Conservation (phyloP, 495 filamentous ascomycete genomes). For the Penicillium pancosmium region DNA sequence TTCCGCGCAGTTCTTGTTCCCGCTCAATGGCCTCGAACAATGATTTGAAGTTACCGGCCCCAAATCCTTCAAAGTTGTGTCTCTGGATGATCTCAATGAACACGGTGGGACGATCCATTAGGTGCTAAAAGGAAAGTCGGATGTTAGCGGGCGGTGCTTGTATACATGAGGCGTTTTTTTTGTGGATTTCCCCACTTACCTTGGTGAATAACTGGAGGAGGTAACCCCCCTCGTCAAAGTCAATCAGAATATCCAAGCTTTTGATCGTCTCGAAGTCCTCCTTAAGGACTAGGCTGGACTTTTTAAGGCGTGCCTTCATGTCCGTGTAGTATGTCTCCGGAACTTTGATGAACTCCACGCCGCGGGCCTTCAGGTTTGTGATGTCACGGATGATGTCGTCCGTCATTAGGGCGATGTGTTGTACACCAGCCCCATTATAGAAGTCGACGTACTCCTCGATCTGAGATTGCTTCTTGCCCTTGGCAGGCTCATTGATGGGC, state of each 20-base stretch:
- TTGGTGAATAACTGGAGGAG: conserved; percentile 86
- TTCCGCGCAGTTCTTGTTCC: conserved; percentile 82
- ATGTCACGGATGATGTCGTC: conserved; percentile 76
- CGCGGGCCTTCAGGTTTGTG: conserved; percentile 70
- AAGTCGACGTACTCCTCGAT: conserved; percentile 93
- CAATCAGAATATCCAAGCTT: conserved; percentile 79
- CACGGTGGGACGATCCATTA: conserved; percentile 91
- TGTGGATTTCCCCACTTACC: conserved; percentile 33
- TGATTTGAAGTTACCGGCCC: conserved; percentile 93
- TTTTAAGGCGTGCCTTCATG: conserved; percentile 67
- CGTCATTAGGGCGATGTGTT: conserved; percentile 87
- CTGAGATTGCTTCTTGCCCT: conserved; percentile 81
- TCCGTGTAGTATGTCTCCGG: conserved; percentile 81
- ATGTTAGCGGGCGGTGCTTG: conserved; percentile 21
- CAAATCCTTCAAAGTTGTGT: conserved; percentile 84
- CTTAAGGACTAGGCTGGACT: conserved; percentile 54
- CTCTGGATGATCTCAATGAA: conserved; percentile 94
- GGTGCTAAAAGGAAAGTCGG: conserved; percentile 50
- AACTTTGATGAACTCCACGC: conserved; percentile 87
- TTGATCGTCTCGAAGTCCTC: conserved; percentile 78
- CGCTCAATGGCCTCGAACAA: conserved; percentile 91
- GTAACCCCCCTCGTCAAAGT: conserved; percentile 90
- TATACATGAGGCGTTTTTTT: neutral
- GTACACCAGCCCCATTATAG: conserved; percentile 82
- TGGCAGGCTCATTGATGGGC: conserved; percentile 95